Percentiles rank a stretch among this genome's conserved stretches.
Evolutionary conservation across 805 yeast genomes (phyloP).

Genomic region (Debaryomyces maramus): DNA sequence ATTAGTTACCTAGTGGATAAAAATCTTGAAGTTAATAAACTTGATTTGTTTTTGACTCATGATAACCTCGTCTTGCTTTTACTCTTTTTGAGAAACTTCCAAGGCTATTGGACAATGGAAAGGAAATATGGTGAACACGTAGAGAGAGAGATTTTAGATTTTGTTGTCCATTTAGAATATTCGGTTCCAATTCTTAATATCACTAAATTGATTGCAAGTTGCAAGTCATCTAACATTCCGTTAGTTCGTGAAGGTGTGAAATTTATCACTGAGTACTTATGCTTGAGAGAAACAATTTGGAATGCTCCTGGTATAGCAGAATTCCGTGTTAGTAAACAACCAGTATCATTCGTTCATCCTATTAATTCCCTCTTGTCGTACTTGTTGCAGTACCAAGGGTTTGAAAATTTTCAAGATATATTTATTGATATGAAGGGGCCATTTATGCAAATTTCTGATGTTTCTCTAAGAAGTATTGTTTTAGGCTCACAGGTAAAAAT

Average conservation of each 20-base stretch:
- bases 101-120: slow-evolving; percentile 54
- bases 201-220: slow-evolving; percentile 33
- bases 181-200: slow-evolving; percentile 46
- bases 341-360: slow-evolving; percentile 60
- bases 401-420: slow-evolving; percentile 15
- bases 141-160: slow-evolving; percentile 53
- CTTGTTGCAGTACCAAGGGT: slow-evolving; percentile 34
- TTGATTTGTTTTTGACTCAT: slow-evolving; percentile 27
- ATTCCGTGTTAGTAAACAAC: slow-evolving; percentile 48
- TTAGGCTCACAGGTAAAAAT: slow-evolving; percentile 59
- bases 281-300: slow-evolving; percentile 20
- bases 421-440: slow-evolving; percentile 24
- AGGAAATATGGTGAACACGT: slow-evolving; percentile 73
- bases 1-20: slow-evolving; percentile 27
- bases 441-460: slow-evolving; percentile 52
- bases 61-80: slow-evolving; percentile 43
- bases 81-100: slow-evolving; percentile 52
- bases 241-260: slow-evolving; percentile 34
- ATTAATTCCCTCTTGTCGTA: slow-evolving; percentile 55
- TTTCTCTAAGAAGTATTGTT: slow-evolving; percentile 59
- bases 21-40: slow-evolving; percentile 16
- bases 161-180: slow-evolving; percentile 49
- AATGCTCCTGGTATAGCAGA: slow-evolving; percentile 33
- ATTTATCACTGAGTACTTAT: slow-evolving; percentile 28
- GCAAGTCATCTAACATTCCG: slow-evolving; percentile 11